Base-by-base conservation (phyloP, 139 green algal genomes). In the Coelastrella sp. region DNA sequence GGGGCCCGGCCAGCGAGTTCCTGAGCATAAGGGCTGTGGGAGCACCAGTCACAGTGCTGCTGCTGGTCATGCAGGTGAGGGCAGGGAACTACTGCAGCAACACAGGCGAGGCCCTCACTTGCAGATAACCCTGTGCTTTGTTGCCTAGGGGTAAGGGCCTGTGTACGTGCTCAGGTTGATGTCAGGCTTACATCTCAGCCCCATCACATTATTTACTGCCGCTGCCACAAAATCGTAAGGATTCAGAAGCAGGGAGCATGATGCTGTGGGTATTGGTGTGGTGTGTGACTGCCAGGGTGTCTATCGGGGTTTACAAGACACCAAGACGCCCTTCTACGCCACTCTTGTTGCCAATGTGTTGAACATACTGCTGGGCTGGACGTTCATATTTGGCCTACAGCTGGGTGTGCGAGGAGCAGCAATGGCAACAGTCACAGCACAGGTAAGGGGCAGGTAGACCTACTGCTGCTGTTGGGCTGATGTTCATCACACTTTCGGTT, bases 261-360 rank as follows among this genome's bases (percentile, higher is more conserved):
- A n/a, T n/a, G n/a, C n/a, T n/a, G n/a, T 25, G 20, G 72, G 17
- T 78, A 4, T 25, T 25, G 65, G 20, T 25, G 7, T 78, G 20
- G 20, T 24, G 25, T 73, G n/a, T 81, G 74, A 27, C 6, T 22
- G 8, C 57, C 91, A 97, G 93, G 96, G 96, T 20, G 95, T 96
- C 20, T 97, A 96, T 76, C 90, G 95, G 0, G 96, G 96, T 10
- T 82, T 97, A 24, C 89, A 95, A 73, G 96, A 98, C 94, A 97
- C 94, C 60, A 74, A 68, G 22, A 97, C 96, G 4, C 95, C 96
- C 22, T 93, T 98, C n/a, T 75, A 65, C 57, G 94, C 96, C 59
- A 96, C 96, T 3, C 63, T 97, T 56, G 91, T 74, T 6, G 87
- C 93, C 91, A 98, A 97, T 90, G 86, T 49, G 7, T 56, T 97